Percentiles rank a stretch among this genome's conserved stretches.
Conservation (phyloP, 1,284 basidiomycete species). For the Ustilago shanxiensis region DNA sequence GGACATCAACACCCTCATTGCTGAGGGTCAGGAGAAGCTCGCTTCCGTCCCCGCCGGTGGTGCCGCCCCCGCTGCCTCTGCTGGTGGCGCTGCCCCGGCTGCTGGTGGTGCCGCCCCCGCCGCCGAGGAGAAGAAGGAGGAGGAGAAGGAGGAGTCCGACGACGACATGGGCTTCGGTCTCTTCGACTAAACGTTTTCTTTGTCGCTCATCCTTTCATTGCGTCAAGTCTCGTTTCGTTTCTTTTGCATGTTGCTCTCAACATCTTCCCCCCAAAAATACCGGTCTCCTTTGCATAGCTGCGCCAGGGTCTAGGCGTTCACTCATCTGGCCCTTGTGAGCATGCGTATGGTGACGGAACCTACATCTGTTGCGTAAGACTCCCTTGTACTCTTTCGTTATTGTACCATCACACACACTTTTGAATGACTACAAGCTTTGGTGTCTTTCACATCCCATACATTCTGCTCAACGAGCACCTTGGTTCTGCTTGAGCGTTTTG, state of each 20-base stretch:
- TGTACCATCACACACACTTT: constrained; percentile 5
- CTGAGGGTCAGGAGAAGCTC: constrained; percentile 91
- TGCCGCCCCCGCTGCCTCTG: constrained; percentile 68
- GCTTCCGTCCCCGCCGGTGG: constrained; percentile 80
- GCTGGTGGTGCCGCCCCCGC: constrained; percentile 78
- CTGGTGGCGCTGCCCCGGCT: constrained; percentile 75
- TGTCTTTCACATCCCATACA: constrained; percentile 1
- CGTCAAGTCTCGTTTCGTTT: not conserved
- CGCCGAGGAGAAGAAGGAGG: constrained; percentile 73
- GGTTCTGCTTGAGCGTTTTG: too few species aligned
- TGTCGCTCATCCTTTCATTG: too few species aligned
- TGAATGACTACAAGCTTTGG: constrained; percentile 3
- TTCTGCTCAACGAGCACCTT: too few species aligned
- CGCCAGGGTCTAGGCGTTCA: constrained; percentile 1
- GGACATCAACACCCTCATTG: constrained; percentile 86
- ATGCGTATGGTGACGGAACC: not conserved
- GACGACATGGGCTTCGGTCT: constrained; percentile 70
- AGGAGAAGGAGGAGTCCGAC: constrained; percentile 70
- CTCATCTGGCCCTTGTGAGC: not conserved
- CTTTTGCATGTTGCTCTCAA: constrained; percentile 6
- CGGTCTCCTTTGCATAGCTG: not conserved
- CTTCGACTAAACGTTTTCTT: constrained; percentile 65
- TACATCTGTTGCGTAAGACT: constrained; percentile 3
- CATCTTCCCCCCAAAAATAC: constrained; percentile 20
- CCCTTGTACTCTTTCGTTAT: constrained; percentile 17